Evolutionary conservation across 257 asterid species (phyloP), one percentile per base, ranked within the genome.

Genomic region (Catharanthus roseus): DNA sequence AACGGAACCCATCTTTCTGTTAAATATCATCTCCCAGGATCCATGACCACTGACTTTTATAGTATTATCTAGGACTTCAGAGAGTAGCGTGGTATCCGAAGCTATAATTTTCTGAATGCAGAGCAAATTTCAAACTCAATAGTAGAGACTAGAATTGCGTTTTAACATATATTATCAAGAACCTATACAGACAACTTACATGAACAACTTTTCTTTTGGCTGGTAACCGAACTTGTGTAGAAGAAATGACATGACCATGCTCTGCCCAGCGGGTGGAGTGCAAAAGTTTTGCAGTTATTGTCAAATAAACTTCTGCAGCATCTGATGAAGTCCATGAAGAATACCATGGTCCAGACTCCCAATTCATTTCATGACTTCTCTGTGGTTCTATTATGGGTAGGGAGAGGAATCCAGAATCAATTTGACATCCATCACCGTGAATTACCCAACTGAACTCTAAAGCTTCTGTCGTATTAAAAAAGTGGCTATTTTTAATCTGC

Each of bases 271-370:
- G 87, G 53, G 91, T 88, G 19, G 89, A 78, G 74, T 72, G 74
- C 84, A 77, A 74, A 53, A 86, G 86, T 83, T 83, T 86, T 55
- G 80, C 91, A 34, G 83, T 86, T 49, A 93, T 77, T 62, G 91
- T 86, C 78, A 93, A 75, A 80, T 74, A 88, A 70, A 84, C 66
- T 81, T 93, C 99, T 45, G 78, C 54, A 53, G 90, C 86, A 75
- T 82, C 81, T 66, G 93, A 89, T 63, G 84, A 63, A 74, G 74
- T 19, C 89, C 92, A 93, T 2, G 50, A 29, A 56, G 87, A 84
- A 77, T 82, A 85, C 99, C 97, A 93, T 28, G 96, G 96, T 56
- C 95, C 96, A 34, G 84, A 81, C 45, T 88, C 87, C 91, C 88
- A 88, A 65, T 81, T 83, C 60, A 82, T 72, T 34, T 81, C 86